Percentiles rank a stretch among this genome's conserved stretches.
Conservation (phyloP, 371 early-diverging fungal species). For the Mucor velutinosus region DNA sequence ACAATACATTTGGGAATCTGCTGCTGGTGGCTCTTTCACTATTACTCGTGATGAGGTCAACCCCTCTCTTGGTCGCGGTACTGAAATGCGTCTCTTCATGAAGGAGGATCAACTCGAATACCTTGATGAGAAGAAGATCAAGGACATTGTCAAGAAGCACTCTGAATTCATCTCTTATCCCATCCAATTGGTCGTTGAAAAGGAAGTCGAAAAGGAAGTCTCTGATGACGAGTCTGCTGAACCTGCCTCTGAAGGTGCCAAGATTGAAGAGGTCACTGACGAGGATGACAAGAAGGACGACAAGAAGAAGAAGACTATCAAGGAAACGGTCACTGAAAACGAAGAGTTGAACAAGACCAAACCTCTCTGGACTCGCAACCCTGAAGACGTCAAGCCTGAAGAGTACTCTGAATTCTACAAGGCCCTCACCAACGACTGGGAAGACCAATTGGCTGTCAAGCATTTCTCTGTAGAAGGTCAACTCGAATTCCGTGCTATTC, state of each 20-base stretch:
- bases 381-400: conserved; percentile 69
- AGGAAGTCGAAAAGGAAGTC: conserved; percentile 83
- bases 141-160: conserved; percentile 78
- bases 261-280: conserved; percentile 58
- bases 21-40: conserved; percentile 69
- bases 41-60: conserved; percentile 77
- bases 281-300: conserved; percentile 78
- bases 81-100: conserved; percentile 77
- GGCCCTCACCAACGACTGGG: conserved; percentile 74
- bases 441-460: conserved; percentile 68
- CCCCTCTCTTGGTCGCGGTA: conserved; percentile 70
- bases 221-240: conserved; percentile 79
- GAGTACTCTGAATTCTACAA: conserved; percentile 88
- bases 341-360: conserved; percentile 72
- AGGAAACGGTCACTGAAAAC: conserved; percentile 54
- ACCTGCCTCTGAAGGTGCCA: conserved; percentile 56
- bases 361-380: conserved; percentile 86
- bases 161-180: conserved; percentile 80
- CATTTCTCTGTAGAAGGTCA: conserved; percentile 86
- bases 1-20: conserved; percentile 81
- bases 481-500: conserved; percentile 77
- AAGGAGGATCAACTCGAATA: conserved; percentile 75
- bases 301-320: conserved; percentile 70
- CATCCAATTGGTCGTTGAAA: conserved; percentile 52
- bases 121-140: conserved; percentile 57